Conservation (phyloP, 2,329 filamentous ascomycete species). For the Canariomyces notabilis region DNA sequence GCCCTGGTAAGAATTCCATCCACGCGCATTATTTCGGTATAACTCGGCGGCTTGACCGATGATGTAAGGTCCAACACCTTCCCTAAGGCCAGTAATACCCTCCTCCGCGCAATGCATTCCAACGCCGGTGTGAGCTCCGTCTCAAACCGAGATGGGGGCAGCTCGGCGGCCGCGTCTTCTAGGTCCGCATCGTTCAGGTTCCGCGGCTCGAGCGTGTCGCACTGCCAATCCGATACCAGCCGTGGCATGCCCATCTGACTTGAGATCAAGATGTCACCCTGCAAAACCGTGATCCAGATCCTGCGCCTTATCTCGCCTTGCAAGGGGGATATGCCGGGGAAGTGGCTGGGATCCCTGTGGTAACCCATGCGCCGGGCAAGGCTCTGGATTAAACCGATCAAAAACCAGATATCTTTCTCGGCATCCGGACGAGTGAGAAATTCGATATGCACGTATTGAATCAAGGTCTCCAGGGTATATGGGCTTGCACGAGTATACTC, state of each 20-base stretch:
- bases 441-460: conserved; percentile 28
- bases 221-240: conserved; percentile 40
- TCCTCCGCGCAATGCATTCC: conserved; percentile 4
- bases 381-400: conserved; percentile 26
- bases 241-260: conserved; percentile 50
- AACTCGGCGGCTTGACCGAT: conserved; percentile 12
- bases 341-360: conserved; percentile 43
- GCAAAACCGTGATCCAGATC: conserved; percentile 40
- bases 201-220: conserved; percentile 41
- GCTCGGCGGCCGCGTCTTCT: conserved; percentile 39
- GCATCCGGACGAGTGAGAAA: conserved; percentile 26
- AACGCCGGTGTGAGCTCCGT: conserved; percentile 37
- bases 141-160: conserved; percentile 39
- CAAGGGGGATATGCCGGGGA: conserved; percentile 40
- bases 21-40: conserved; percentile 21
- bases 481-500: conserved; percentile 29
- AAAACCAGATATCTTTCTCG: conserved; percentile 26
- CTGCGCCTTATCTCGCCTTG: conserved; percentile 49
- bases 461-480: conserved; percentile 28
- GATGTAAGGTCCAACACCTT: conserved; percentile 13
- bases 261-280: conserved; percentile 44
- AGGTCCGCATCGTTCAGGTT: conserved; percentile 49
- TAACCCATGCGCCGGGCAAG: conserved; percentile 37
- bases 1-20: conserved; percentile 26
- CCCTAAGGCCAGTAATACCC: conserved; percentile 10